These are phyloP conservation scores for Ustilago curta DNA, from an alignment of 1,284 basidiomycete species.

Conservation along the genomic window DNA sequence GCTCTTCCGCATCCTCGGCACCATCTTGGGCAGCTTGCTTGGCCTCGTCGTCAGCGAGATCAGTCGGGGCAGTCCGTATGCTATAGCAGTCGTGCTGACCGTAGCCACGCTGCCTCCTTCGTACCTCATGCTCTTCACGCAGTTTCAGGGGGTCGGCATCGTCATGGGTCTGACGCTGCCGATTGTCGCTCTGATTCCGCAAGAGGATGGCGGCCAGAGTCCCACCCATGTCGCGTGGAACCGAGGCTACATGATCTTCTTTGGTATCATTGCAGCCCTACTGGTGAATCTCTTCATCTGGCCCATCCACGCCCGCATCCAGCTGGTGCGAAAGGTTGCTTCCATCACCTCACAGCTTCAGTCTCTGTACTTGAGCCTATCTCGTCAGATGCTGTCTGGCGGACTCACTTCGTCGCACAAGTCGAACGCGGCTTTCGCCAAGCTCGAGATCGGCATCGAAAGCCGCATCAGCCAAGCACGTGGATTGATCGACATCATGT, in stretches of 20 bases:
- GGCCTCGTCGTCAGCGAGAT: slow-evolving; percentile 70
- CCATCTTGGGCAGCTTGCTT: slow-evolving; percentile 70
- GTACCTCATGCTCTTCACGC: slow-evolving; percentile 69
- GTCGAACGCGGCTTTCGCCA: slow-evolving; percentile 43
- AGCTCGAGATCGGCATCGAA: slow-evolving; percentile 63
- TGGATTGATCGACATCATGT: slow-evolving; percentile 67
- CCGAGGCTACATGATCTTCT: slow-evolving; percentile 62
- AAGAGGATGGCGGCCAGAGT: slow-evolving; percentile 54
- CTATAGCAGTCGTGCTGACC: slow-evolving; percentile 70
- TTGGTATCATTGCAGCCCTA: slow-evolving; percentile 63
- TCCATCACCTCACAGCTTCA: slow-evolving; percentile 51
- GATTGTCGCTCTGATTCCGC: slow-evolving; percentile 70
- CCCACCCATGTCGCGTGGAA: slow-evolving; percentile 54
- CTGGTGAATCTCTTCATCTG: slow-evolving; percentile 61
- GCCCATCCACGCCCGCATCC: slow-evolving; percentile 63
- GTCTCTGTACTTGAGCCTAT: slow-evolving; percentile 57
- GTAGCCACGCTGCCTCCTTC: slow-evolving; percentile 69
- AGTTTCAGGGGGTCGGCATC: slow-evolving; percentile 68
- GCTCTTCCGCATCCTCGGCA: slow-evolving; percentile 71
- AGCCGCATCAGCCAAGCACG: slow-evolving; percentile 67
- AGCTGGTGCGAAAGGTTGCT: slow-evolving; percentile 52
- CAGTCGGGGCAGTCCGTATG: slow-evolving; percentile 71
- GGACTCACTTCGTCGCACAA: slow-evolving; percentile 39
- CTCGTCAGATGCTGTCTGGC: slow-evolving; percentile 59
- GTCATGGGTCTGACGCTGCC: slow-evolving; percentile 69